Percentiles rank a stretch among this genome's conserved stretches.
Evolutionary conservation across 2,329 filamentous ascomycete genomes (phyloP).

Genomic region (Epichloe sp.): DNA sequence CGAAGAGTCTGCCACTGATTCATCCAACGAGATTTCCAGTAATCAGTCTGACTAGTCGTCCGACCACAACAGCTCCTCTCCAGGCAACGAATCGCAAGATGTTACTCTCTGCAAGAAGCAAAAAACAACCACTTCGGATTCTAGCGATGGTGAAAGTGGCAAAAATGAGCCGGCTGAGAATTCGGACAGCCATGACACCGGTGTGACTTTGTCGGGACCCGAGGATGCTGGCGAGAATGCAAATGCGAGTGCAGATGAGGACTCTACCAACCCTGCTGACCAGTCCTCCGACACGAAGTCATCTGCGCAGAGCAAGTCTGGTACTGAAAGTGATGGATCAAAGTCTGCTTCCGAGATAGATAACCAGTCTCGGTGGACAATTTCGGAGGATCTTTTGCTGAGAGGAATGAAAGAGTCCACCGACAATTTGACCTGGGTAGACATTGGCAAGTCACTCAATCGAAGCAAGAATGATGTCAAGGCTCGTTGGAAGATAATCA

Average conservation of each 20-base stretch:
- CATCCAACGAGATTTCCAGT: background rate
- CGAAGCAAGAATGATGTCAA: conserved; percentile 17
- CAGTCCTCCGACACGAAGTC: too few species aligned
- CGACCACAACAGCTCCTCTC: background rate
- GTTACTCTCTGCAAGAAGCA: background rate
- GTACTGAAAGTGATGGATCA: background rate
- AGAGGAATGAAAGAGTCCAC: conserved; percentile 20
- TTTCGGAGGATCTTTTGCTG: conserved; percentile 23
- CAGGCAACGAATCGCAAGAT: background rate
- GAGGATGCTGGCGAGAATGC: too few species aligned
- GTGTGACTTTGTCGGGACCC: too few species aligned
- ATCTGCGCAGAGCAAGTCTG: too few species aligned
- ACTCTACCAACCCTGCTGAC: too few species aligned
- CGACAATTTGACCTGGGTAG: conserved; percentile 16
- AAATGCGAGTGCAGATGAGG: too few species aligned
- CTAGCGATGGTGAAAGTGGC: background rate
- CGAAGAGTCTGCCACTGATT: background rate
- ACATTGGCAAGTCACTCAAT: conserved; percentile 17
- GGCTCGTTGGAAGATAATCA: conserved; percentile 20
- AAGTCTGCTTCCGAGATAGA: background rate
- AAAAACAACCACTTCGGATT: background rate
- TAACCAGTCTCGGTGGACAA: conserved; percentile 14
- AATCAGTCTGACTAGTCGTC: conserved; percentile 1
- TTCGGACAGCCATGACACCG: background rate
- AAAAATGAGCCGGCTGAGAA: background rate